Base-by-base conservation (phyloP, 1,284 basidiomycete species). In the Rhodotorula sp. region DNA sequence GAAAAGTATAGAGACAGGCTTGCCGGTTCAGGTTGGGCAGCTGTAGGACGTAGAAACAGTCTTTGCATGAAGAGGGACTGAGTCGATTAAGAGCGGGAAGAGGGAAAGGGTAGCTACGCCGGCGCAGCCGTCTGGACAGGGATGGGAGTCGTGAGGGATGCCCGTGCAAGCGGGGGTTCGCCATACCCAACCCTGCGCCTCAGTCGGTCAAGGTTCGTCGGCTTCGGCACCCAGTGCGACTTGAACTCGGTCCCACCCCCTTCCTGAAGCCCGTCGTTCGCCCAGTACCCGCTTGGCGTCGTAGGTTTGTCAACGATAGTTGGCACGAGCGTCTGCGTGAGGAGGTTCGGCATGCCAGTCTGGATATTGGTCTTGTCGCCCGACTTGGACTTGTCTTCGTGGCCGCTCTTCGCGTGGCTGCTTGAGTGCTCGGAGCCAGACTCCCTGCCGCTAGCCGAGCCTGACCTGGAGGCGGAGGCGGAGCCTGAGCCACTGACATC, bases 1-100 rank as follows among this genome's bases (percentile, higher is more conserved):
- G 26, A n/a, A 65, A 48, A 62, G 59, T 28, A 34, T 59, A 44
- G 37, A 31, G 61, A 68, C 62, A 7, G 67, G 67, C 4, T 34
- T 46, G 15, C 62, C 67, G 30, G 67, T 68, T 1, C 28, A 46
- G 24, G 52, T 68, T 1, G 47, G 13, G 16, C 22, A 56, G 46
- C 28, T 34, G 24, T 46, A 48, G 26, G 20, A n/a, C 11, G 24
- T 16, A 51, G 37, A 30, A 16, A 51, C 40, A 44, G 40, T 44
- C 40, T 44, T 44, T 44, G 40, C 40, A 44, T 3, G 40, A 44
- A 44, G 40, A 44, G 40, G 16, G 15, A 44, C 9, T 44, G 40
- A 44, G 13, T 3, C 8, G 40, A 20, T 44, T n/a, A n/a, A 26
- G 37, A 46, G 54, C 52, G 44, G 22, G 40, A 4, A 6, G 8